Evolutionary conservation across 2,329 filamentous ascomycete species (phyloP), one percentile per base, ranked within the genome.

Genomic region (Mariannaea elegans): DNA sequence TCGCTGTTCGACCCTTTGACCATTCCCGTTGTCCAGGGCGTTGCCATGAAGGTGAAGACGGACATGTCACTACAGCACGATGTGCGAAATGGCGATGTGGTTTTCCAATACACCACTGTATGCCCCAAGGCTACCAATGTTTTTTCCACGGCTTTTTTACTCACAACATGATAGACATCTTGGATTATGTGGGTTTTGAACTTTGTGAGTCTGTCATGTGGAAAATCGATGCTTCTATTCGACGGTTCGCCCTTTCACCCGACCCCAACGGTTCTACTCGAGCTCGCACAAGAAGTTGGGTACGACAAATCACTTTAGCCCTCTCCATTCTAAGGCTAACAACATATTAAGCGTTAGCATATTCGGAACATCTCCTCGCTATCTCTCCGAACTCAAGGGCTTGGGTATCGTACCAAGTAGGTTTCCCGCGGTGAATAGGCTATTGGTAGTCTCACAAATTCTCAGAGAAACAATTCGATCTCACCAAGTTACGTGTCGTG

Each of bases 141-240:
- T n/a, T 10, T n/a, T 18, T 19, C 8, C 8, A 2, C 27, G 7
- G 7, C 27, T 31, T 12, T 31, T 31, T 31, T 12, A 31, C 27
- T 12, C 27, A 12, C 7, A 31, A 7, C 13, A 18, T 14, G n/a
- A 18, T 6, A 62, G 59, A 55, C 55, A 9, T 54, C 55, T 5
- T 62, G 59, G 59, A 45, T 62, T 2, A 62, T 62, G 59, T 62
- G 59, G 59, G 55, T 55, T 0, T 19, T 62, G 10, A 61, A 58
- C 31, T 50, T 61, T 18, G 31, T 50, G 2, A 50, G 54, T n/a
- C 31, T 61, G 3, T 46, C 54, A 3, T 50, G 27, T 6, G 59
- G 54, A 7, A 31, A 44, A 3, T 2, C 10, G 2, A 58, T 61
- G 48, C 44, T 61, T 12, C 42, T 61, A 2, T 61, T 53, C 7